Conservation (phyloP, 2,329 filamentous ascomycete species). For the Zalaria obscura region DNA sequence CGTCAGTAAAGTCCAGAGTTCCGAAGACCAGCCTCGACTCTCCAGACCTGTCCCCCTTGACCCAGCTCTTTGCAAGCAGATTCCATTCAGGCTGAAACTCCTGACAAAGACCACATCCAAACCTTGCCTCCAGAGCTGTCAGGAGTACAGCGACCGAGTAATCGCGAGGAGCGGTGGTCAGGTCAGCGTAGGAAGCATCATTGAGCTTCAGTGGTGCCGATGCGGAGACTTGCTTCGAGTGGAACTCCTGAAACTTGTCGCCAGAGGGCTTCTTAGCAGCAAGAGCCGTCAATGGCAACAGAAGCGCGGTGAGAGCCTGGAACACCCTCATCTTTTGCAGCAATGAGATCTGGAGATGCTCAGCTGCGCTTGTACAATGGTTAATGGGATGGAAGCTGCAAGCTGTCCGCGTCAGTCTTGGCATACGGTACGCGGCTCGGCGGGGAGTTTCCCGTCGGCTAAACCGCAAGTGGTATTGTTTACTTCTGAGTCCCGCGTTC, state of each 20-base stretch:
- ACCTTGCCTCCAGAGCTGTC: constrained; percentile 72
- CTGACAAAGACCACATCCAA: constrained; percentile 71
- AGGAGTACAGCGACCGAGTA: constrained; percentile 72
- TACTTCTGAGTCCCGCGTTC: no score
- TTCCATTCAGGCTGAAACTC: constrained; percentile 96
- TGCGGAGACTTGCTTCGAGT: constrained; percentile 49
- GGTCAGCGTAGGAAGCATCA: constrained; percentile 58
- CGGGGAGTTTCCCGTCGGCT: not conserved
- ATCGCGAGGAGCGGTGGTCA: constrained; percentile 67
- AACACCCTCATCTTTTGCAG: constrained; percentile 52
- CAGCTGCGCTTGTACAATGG: no score
- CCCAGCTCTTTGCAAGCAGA: constrained; percentile 73
- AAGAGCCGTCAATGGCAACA: constrained; percentile 46
- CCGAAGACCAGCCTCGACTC: constrained; percentile 64
- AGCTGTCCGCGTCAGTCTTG: constrained; percentile 3
- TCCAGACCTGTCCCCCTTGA: constrained; percentile 63
- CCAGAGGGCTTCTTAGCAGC: constrained; percentile 47
- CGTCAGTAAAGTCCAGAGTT: constrained; percentile 77
- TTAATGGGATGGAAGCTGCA: no score
- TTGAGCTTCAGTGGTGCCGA: constrained; percentile 58
- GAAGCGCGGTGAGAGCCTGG: constrained; percentile 45
- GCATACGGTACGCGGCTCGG: no score
- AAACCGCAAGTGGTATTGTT: no score
- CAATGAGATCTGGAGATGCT: no score
- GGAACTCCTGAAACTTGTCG: constrained; percentile 59